These are phyloP conservation scores for Cyclotella baltica DNA, from an alignment of 108 stramenopile species.

Conservation along the genomic window DNA sequence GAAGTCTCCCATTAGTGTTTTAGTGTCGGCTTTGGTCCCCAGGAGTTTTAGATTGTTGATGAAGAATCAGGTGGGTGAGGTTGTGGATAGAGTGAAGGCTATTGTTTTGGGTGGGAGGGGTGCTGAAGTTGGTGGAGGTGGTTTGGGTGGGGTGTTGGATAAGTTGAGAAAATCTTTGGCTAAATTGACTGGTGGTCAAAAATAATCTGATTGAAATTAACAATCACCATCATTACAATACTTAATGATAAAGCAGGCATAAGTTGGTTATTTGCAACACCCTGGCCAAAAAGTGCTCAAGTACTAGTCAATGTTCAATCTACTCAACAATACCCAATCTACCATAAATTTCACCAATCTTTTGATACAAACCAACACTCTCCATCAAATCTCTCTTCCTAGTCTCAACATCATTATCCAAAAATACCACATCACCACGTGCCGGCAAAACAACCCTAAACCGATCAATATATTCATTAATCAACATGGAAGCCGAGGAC, in stretches of 20 bases:
- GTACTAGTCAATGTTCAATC: background rate
- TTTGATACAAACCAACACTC: conserved; percentile 53
- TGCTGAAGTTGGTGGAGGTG: background rate
- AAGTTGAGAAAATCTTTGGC: conserved; percentile 24
- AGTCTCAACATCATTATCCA: conserved; percentile 46
- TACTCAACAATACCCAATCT: conserved; percentile 57
- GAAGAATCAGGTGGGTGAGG: conserved; percentile 62
- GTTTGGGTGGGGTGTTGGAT: conserved; percentile 16
- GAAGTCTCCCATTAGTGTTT: conserved; percentile 74
- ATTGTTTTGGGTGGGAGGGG: conserved; percentile 20
- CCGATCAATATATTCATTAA: conserved; percentile 72
- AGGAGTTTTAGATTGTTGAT: conserved; percentile 77
- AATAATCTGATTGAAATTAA: background rate
- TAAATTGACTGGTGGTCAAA: background rate
- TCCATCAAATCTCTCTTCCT: conserved; percentile 54
- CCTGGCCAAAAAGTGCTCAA: too few species aligned
- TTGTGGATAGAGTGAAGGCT: conserved; percentile 35
- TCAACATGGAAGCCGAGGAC: conserved; percentile 71
- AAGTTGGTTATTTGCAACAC: too few species aligned
- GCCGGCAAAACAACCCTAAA: conserved; percentile 75
- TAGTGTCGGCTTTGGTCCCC: conserved; percentile 73
- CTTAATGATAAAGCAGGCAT: too few species aligned
- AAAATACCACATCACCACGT: conserved; percentile 71
- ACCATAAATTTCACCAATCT: conserved; percentile 55
- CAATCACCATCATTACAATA: too few species aligned